These are phyloP conservation scores for Penicillium manginii DNA, from an alignment of 495 filamentous ascomycete species.

Conservation along the genomic window DNA sequence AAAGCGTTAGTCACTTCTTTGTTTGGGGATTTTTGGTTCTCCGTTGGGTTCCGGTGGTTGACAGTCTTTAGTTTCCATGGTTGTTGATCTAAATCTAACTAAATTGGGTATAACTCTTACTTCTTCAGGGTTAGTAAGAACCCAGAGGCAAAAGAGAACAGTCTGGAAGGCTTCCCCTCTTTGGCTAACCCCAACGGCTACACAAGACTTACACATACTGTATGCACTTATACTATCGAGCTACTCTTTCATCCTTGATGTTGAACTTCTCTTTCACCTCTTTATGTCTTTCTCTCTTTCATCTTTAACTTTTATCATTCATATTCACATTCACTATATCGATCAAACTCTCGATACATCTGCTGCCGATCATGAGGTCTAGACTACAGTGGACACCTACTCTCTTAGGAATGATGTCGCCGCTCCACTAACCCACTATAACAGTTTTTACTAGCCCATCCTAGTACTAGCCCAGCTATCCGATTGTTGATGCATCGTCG, in stretches of 20 bases:
- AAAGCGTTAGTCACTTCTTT: conserved; percentile 8
- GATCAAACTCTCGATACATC: too few species aligned
- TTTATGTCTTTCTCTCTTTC: too few species aligned
- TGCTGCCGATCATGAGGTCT: neutral
- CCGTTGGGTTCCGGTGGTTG: neutral
- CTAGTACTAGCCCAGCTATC: neutral
- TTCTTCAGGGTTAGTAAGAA: too few species aligned
- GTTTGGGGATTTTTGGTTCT: neutral
- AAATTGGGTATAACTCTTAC: too few species aligned
- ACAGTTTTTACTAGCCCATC: too few species aligned
- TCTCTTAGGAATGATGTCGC: neutral
- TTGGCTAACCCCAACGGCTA: neutral
- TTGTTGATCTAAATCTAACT: too few species aligned
- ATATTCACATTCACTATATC: too few species aligned
- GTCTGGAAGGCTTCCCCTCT: conserved; percentile 6
- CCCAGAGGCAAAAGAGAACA: neutral
- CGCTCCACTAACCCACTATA: neutral
- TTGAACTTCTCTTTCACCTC: too few species aligned
- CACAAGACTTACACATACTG: neutral
- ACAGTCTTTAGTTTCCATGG: neutral
- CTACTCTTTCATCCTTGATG: too few species aligned
- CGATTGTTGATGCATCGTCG: conserved; percentile 3
- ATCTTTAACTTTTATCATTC: neutral
- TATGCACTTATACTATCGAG: too few species aligned
- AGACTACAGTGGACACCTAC: neutral